Evolutionary conservation across 345 rosid genomes (phyloP), one percentile per base, ranked within the genome.

Genomic region (Ceriops decandra): DNA sequence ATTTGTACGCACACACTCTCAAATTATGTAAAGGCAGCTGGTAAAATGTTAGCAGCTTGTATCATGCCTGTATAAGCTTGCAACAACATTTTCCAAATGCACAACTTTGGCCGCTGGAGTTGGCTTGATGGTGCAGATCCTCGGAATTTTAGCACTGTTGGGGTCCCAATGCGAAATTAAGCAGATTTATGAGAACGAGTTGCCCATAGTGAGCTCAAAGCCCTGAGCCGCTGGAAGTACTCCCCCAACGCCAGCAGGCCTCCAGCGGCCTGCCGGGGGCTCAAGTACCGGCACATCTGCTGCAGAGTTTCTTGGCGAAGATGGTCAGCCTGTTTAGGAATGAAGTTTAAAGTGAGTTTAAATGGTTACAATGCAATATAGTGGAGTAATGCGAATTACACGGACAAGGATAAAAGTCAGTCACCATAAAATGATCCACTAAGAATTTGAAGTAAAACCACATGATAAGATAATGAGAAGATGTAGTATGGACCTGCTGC

Each of bases 191-290:
- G 85, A 61, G 78, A 80, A 46, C 82, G 85, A 62, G 77, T 74
- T 6, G 85, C 87, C 93, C 93, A 91, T 32, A 85, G 70, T 33
- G 85, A 72, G 72, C 96, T 95, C 67, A 91, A 68, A 68, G 80
- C 88, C 62, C 91, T 81, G 31, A 88, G 88, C 46, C 93, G 86
- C 62, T 88, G 88, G 66, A 85, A 86, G 82, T 91, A 91, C 80
- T 95, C 96, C 16, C 96, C 96, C 73, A 90, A 74, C 11, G 90
- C 90, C 54, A 90, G 86, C 70, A 95, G 82, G 8, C 96, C 93
- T 46, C 88, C 80, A 75, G 97, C 98, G 6, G 91, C 88, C 73
- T 91, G 97, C n/a, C 84, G 82, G 32, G 76, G 79, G 63, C 96
- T 90, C 54, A 95, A 80, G 79, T 87, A 81, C 62, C 83, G 69